Base-by-base conservation (phyloP, 2,329 filamentous ascomycete species). In the Dactylellina cionopaga region DNA sequence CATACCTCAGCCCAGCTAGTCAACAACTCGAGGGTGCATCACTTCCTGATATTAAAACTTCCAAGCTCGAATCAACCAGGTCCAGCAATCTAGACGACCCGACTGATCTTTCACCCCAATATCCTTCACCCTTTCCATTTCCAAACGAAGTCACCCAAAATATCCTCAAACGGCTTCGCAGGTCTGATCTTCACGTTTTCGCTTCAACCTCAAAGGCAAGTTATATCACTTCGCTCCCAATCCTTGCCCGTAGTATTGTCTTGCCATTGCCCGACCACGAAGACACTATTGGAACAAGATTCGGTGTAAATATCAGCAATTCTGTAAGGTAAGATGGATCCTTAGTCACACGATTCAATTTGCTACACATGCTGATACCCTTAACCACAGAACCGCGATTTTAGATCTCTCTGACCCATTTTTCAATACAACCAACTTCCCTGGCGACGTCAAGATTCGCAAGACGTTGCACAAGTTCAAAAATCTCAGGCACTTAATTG, bases 391-490 rank as follows among this genome's bases (percentile, higher is more conserved):
- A 56, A 64, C 44, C 24, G 59, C 46, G 5, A 59, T 35, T 22
- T 33, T 72, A 3, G 58, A 72, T 41, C 25, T 72, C 9, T 72
- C 66, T 2, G 31, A 64, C 39, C 33, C 13, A 17, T 13, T 33
- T 24, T 72, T 64, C 17, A 47, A 52, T 24, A 25, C 24, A 1
- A 65, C 58, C 0, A 54, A 64, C 37, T 64, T 64, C 33, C 51
- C 66, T 4, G 59, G 51, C 2, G 52, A 59, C 22, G 9, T 24
- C 9, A 58, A 52, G 13, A 64, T 59, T 13, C 25, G 59, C 4
- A 56, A 65, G 47, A 43, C 35, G 2, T 52, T 72, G 13, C 59
- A 54, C 24, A 17, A 6, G 1, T 59, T 64, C n/a, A 37, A 17
- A 25, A 13, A 37, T 47, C 10, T 72, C 5, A 52, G 59, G 37